Percentiles rank a stretch among this genome's conserved stretches.
Conservation (phyloP, 2,329 filamentous ascomycete genomes). For the Cercospora canescens region DNA sequence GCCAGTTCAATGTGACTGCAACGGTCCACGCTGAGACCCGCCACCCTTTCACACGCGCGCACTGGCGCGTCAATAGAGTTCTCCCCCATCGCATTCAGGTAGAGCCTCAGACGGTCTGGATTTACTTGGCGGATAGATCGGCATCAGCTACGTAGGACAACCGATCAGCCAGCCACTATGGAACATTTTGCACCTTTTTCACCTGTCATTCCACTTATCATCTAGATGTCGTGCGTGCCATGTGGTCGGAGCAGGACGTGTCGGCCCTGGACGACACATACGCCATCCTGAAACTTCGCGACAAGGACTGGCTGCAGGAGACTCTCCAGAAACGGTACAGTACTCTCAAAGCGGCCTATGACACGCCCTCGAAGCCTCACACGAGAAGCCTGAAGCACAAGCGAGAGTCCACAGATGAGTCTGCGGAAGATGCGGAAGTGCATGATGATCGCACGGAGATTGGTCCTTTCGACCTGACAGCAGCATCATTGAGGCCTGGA, state of each 20-base stretch:
- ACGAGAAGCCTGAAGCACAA: slow-evolving; percentile 6
- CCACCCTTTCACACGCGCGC: background rate
- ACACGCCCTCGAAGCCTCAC: background rate
- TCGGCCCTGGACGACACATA: slow-evolving; percentile 13
- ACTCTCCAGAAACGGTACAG: slow-evolving; percentile 9
- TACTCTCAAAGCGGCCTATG: background rate
- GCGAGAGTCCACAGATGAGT: slow-evolving; percentile 6
- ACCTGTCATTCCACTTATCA: background rate
- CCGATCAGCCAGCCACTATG: background rate
- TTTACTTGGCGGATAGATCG: slow-evolving; percentile 2
- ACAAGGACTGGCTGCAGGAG: slow-evolving; percentile 14
- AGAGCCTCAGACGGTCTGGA: background rate
- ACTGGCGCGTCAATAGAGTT: background rate
- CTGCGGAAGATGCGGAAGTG: background rate
- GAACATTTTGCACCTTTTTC: background rate
- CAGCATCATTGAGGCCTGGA: background rate
- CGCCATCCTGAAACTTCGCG: slow-evolving; percentile 3
- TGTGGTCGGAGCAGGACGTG: slow-evolving; percentile 10
- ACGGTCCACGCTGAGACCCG: background rate
- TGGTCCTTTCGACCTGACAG: slow-evolving; percentile 21
- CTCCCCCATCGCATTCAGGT: background rate
- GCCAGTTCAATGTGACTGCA: background rate
- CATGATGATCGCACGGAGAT: background rate
- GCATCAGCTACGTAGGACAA: background rate
- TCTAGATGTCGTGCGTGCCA: slow-evolving; percentile 1